These are phyloP conservation scores for Akanthomyces lecanii DNA, from an alignment of 2,329 filamentous ascomycete species.

Conservation along the genomic window DNA sequence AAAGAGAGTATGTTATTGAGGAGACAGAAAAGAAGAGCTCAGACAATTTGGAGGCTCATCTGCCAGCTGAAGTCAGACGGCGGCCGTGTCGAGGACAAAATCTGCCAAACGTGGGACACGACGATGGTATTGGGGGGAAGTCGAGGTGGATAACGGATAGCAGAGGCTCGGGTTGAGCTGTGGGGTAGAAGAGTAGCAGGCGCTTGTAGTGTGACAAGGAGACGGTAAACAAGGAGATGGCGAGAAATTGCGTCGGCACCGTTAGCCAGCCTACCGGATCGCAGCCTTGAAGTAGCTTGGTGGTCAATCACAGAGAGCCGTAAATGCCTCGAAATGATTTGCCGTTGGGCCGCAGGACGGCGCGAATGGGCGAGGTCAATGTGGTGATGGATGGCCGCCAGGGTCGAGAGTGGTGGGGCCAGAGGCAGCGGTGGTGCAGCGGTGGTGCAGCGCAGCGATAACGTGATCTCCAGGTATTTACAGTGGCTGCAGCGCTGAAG, in stretches of 20 bases:
- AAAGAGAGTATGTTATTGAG: conserved; percentile 5
- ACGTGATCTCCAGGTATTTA: conserved; percentile 1
- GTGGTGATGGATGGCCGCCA: neutral
- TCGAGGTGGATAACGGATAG: conserved; percentile 10
- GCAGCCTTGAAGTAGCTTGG: neutral
- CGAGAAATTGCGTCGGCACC: neutral
- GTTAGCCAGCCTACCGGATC: neutral
- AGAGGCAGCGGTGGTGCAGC: neutral
- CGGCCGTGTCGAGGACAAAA: conserved; percentile 11
- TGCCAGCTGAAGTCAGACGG: conserved; percentile 10
- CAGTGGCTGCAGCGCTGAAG: neutral
- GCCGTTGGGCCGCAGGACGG: conserved; percentile 4
- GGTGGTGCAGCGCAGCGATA: neutral
- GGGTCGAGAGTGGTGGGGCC: conserved; percentile 2
- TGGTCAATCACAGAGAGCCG: neutral
- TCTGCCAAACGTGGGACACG: conserved; percentile 9
- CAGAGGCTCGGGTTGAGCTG: conserved; percentile 12
- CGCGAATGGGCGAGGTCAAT: neutral
- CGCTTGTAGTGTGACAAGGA: conserved; percentile 6
- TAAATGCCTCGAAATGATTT: conserved; percentile 12
- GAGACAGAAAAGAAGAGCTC: neutral
- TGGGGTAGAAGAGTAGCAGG: conserved; percentile 15
- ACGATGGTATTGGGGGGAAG: conserved; percentile 11
- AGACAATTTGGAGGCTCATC: conserved; percentile 5
- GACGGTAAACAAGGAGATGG: neutral